phyloP scores from a whole-genome alignment of 345 rosid genomes.

The Syzygium aqueum region DNA sequence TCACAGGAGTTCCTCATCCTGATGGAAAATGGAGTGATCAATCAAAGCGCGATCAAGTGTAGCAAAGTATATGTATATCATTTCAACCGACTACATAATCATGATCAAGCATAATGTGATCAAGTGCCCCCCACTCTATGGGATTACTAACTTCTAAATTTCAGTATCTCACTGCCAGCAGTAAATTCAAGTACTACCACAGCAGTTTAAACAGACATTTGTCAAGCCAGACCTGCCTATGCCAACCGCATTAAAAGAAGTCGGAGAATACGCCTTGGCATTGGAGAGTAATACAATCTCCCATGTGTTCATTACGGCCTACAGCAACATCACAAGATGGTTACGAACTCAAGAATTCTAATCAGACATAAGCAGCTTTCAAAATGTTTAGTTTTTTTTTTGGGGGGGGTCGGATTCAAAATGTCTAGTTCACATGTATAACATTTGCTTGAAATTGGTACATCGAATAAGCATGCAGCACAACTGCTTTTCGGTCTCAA shows the following conservation, averaged over 20 bases:
- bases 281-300: not conserved
- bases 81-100: not conserved
- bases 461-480: not conserved
- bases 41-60: not conserved
- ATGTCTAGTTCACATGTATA: not conserved
- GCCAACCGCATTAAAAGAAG: not conserved
- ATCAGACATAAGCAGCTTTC: not conserved
- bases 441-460: not conserved
- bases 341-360: not conserved
- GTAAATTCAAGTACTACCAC: not conserved
- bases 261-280: not conserved
- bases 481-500: not conserved
- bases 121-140: not conserved
- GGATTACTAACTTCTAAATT: not conserved
- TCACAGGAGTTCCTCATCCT: not conserved
- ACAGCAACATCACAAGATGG: not conserved
- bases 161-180: not conserved
- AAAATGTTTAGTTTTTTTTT: not conserved
- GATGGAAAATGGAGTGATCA: not conserved
- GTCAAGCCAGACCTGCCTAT: not conserved
- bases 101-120: not conserved
- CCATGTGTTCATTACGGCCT: not conserved
- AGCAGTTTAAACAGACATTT: not conserved
- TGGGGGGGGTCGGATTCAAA: no score
- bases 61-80: not conserved